Base-by-base conservation (phyloP, 2,329 filamentous ascomycete genomes). In the Aspergillus brasiliensis region DNA sequence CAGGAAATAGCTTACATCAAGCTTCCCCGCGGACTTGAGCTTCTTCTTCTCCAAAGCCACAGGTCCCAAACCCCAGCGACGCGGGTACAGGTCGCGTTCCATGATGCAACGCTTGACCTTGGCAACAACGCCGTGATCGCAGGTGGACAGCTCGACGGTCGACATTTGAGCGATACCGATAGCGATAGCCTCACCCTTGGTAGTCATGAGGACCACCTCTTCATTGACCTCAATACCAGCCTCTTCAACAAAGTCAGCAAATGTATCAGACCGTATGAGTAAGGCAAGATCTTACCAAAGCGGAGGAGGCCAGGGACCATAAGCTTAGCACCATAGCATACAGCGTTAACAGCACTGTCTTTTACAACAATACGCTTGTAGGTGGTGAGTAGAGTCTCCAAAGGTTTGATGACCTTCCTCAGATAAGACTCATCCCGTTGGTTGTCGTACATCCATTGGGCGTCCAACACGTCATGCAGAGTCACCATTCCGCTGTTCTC, bases 21-120 rank as follows among this genome's bases (percentile, higher is more conserved):
- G 89, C 82, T 97, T 97, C 78, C 95, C 95, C 69, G 92, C 91
- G 56, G 93, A 91, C 88, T 98, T 98, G 84, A 99, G 88, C 87
- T 98, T 97, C 90, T 99, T 99, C 88, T 99, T 99, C 85, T 98
- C 92, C 51, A 90, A 81, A 52, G 95, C 95, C 62, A 94, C 89
- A 56, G 95, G 94, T 63, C 95, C 95, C 74, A 98, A 87, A 67
- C 95, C 95, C 95, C 95, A 99, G 83, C 94, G 85, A 77, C 92
- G 87, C 65, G 95, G 95, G 85, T 99, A 99, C 61, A 98, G 85
- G 77, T 98, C 95, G 71, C 95, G 91, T 85, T 99, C 95, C 95
- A 99, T 99, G 79, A 99, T 99, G 80, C 93, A 97, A 72, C 95
- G 90, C 89, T 99, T 99, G 77, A 99, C 92, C 85, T 97, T 98